These are phyloP conservation scores for Arachis monticola DNA, from an alignment of 331 rosid genomes.

Conservation along the genomic window DNA sequence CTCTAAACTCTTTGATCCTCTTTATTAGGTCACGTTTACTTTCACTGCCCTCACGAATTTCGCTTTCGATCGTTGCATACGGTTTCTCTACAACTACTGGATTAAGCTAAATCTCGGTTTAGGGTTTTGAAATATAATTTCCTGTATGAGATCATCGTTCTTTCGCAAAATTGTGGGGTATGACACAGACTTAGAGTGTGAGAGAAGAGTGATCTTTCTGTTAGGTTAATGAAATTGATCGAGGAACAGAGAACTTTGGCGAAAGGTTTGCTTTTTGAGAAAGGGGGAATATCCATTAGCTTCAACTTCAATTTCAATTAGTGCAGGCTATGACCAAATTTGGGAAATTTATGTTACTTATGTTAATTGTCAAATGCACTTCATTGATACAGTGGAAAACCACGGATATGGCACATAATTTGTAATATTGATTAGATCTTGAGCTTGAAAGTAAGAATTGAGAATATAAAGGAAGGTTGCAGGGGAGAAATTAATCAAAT, in stretches of 20 bases:
- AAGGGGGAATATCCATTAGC: not conserved
- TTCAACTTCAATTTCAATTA: not conserved
- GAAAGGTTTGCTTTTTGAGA: not conserved
- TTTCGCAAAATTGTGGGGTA: constrained; percentile 16
- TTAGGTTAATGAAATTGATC: constrained; percentile 20
- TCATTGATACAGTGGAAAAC: not conserved
- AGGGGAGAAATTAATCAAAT: not conserved
- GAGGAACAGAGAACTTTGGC: not conserved
- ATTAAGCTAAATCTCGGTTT: constrained; percentile 18
- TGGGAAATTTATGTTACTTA: not conserved
- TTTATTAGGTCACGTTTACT: constrained; percentile 32
- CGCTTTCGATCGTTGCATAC: not conserved
- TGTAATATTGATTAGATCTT: not conserved
- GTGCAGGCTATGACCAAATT: not conserved
- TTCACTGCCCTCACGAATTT: constrained; percentile 9
- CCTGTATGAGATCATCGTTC: not conserved
- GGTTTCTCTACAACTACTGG: not conserved
- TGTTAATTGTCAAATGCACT: constrained; percentile 4
- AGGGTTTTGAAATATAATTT: constrained; percentile 21
- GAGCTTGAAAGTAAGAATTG: not conserved
- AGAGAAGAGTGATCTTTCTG: not conserved
- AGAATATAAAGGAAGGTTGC: constrained; percentile 9
- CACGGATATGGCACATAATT: not conserved
- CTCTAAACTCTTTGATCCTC: not conserved
- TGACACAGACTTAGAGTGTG: not conserved